These are phyloP conservation scores for Dipodascus albidus DNA, from an alignment of 805 yeast species.

Conservation along the genomic window DNA sequence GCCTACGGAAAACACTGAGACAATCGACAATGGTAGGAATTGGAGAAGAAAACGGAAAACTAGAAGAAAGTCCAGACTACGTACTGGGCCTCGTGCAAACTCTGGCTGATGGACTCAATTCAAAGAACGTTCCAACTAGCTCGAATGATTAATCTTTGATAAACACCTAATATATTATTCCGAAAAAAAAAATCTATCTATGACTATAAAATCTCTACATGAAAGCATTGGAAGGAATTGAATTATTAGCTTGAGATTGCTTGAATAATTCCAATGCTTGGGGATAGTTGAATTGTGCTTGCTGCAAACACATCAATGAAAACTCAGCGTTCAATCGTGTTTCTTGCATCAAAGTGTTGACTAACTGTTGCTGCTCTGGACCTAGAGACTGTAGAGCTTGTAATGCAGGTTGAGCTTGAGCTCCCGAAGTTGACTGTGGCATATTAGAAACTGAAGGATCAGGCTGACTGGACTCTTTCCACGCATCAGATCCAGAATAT, in stretches of 20 bases:
- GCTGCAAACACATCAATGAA: constrained; percentile 74
- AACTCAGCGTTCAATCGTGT: constrained; percentile 73
- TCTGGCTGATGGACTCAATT: background rate
- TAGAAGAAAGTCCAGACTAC: constrained; percentile 1
- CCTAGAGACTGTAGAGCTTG: constrained; percentile 29
- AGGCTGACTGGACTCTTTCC: constrained; percentile 29
- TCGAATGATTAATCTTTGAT: background rate
- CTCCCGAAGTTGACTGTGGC: constrained; percentile 10
- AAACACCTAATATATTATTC: background rate
- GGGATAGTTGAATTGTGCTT: constrained; percentile 73
- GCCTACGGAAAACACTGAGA: constrained; percentile 4
- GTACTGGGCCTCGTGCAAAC: constrained; percentile 1
- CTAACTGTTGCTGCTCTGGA: constrained; percentile 49
- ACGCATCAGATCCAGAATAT: constrained; percentile 42
- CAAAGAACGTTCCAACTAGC: background rate
- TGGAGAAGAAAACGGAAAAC: background rate
- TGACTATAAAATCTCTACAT: constrained; percentile 9
- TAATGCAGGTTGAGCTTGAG: constrained; percentile 12
- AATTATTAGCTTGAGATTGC: constrained; percentile 41
- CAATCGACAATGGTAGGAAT: background rate
- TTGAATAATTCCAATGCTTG: constrained; percentile 61
- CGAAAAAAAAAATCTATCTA: constrained; percentile 5
- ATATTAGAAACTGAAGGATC: constrained; percentile 5
- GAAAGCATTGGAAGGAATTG: constrained; percentile 48
- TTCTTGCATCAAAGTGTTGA: constrained; percentile 52